phyloP scores from a whole-genome alignment of 768 basidiomycete species.

The Dendrothele bispora region DNA sequence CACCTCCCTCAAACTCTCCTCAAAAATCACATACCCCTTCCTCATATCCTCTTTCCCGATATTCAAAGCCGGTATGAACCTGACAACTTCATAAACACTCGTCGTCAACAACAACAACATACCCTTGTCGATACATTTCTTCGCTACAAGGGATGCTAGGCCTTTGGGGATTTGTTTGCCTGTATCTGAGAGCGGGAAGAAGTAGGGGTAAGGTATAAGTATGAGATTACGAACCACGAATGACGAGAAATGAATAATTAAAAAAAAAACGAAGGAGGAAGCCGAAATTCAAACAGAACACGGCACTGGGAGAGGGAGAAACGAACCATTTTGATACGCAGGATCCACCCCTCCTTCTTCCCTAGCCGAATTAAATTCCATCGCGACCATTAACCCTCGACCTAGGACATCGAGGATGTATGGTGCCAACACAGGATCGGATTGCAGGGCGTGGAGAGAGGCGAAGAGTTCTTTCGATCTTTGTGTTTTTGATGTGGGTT shows the following conservation, averaged over 20 bases:
- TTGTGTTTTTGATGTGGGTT: no score
- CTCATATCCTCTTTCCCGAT: slow-evolving; percentile 73
- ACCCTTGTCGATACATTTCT: slow-evolving; percentile 83
- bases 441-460: slow-evolving; percentile 55
- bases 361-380: slow-evolving; percentile 73
- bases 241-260: background rate
- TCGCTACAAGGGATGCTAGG: slow-evolving; percentile 69
- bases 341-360: slow-evolving; percentile 49
- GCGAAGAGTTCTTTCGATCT: slow-evolving; percentile 75
- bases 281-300: background rate
- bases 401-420: slow-evolving; percentile 88
- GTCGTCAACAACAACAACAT: slow-evolving; percentile 88
- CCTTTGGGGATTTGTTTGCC: slow-evolving; percentile 16
- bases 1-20: slow-evolving; percentile 75
- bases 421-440: slow-evolving; percentile 49
- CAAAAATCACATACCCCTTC: slow-evolving; percentile 66
- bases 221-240: no score
- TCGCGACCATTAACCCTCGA: slow-evolving; percentile 83
- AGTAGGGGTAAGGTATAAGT: no score
- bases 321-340: slow-evolving; percentile 29
- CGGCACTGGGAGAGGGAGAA: background rate
- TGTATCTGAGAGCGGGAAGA: no score
- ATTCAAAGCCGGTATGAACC: slow-evolving; percentile 94
- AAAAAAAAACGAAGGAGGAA: background rate
- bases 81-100: slow-evolving; percentile 80